These are phyloP conservation scores for Penicillium waksmanii DNA, from an alignment of 495 filamentous ascomycete species.

Conservation along the genomic window DNA sequence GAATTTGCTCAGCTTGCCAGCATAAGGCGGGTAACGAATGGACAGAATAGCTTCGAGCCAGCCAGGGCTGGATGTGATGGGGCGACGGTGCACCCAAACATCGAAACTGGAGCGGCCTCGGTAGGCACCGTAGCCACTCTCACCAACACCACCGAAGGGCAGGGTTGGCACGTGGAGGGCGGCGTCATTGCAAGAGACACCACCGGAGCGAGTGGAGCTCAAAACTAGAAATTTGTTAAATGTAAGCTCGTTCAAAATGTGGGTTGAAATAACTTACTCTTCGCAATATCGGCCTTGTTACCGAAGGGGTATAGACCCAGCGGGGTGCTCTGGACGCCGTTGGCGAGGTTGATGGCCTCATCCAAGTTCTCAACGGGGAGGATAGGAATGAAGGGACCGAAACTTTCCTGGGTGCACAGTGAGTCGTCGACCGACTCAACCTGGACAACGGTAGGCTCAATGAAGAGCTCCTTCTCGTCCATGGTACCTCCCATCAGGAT, in stretches of 20 bases:
- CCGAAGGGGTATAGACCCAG: constrained; percentile 86
- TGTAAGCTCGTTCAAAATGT: constrained; percentile 10
- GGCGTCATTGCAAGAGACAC: constrained; percentile 79
- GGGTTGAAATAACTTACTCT: constrained; percentile 46
- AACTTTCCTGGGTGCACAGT: constrained; percentile 79
- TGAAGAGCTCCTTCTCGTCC: constrained; percentile 77
- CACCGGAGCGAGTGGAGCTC: constrained; percentile 69
- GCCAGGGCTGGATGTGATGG: constrained; percentile 71
- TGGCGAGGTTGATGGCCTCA: constrained; percentile 77
- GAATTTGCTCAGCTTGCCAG: constrained; percentile 62
- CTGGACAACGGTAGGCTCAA: constrained; percentile 83
- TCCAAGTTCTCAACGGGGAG: constrained; percentile 75
- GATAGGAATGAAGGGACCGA: constrained; percentile 86
- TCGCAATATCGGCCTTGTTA: constrained; percentile 69
- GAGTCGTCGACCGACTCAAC: constrained; percentile 76
- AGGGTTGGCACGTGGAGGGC: constrained; percentile 82
- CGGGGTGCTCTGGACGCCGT: constrained; percentile 76
- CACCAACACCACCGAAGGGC: constrained; percentile 89
- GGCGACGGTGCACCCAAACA: constrained; percentile 77
- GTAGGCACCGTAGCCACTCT: constrained; percentile 82
- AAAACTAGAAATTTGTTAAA: constrained; percentile 49
- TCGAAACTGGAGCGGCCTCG: constrained; percentile 84
- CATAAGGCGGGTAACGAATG: constrained; percentile 82
- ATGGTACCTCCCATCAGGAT: constrained; percentile 83
- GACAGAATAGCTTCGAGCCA: constrained; percentile 80